Evolutionary conservation across 768 basidiomycete genomes (phyloP), one percentile per base, ranked within the genome.

Genomic region (Amanita rubescens): DNA sequence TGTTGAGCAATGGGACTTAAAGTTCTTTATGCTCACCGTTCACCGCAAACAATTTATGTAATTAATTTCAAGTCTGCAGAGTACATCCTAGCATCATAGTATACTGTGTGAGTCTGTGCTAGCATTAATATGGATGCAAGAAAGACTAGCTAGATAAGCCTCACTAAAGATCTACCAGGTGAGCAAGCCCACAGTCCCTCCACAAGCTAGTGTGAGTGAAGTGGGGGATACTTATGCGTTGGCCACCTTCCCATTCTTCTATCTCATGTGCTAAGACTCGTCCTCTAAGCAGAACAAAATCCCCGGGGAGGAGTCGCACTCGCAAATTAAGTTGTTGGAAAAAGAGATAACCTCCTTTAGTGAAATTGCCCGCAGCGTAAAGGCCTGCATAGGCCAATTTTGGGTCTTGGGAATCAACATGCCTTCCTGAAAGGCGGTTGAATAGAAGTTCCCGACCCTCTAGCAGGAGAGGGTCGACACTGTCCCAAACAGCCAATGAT

Each of bases 141-240:
- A 41, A 17, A 2, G 8, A n/a, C 19, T 20, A 41, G 39, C 39
- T 12, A 41, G 39, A 45, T 30, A 27, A 24, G 24, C 3, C 27
- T 25, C 11, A 24, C 44, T 45, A 45, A 45, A 45, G 27, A 45
- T 45, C 44, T 45, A 45, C 44, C 27, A 45, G 15, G 22, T 45
- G 44, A 24, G 4, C 44, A 45, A 45, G 44, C 6, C 46, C 51
- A 45, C 33, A 56, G 12, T 50, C 43, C 30, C 41, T 51, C 59
- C 57, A 60, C 25, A 60, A 12, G 15, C 54, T 39, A 14, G 51
- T 32, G 46, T 61, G 62, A 2, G 60, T 63, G 33, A 63, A 63
- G 46, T 60, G 57, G 1, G 56, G 57, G 12, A 61, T 57, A 12
- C 41, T 45, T 22, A 63, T 57, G 5, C 57, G 42, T 30, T 59